These are phyloP conservation scores for Myxozyma monticola DNA, from an alignment of 805 yeast genomes.

Conservation along the genomic window DNA sequence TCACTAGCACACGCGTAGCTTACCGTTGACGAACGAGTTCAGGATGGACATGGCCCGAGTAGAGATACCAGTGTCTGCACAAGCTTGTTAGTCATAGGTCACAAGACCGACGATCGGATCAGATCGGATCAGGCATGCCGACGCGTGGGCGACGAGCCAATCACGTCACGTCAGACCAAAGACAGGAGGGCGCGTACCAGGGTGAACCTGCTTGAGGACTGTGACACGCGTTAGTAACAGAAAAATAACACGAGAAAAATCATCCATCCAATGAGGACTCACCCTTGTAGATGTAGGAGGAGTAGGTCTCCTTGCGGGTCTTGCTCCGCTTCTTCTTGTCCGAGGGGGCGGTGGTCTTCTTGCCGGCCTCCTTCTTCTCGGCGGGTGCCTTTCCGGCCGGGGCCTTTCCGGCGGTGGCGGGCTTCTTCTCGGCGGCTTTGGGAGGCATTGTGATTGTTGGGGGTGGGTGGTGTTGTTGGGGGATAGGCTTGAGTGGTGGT, in stretches of 20 bases:
- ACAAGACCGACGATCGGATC: background rate
- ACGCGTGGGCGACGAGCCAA: no score
- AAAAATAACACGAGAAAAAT: constrained; percentile 2
- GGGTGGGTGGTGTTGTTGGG: background rate
- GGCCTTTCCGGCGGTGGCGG: constrained; percentile 49
- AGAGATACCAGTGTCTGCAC: constrained; percentile 85
- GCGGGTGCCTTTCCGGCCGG: constrained; percentile 97
- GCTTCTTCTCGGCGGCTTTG: constrained; percentile 62
- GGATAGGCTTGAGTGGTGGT: background rate
- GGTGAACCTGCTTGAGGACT: constrained; percentile 97
- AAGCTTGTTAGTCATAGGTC: background rate
- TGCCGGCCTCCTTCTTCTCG: constrained; percentile 86
- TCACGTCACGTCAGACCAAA: constrained; percentile 2
- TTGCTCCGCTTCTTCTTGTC: constrained; percentile 89
- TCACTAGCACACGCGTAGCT: background rate
- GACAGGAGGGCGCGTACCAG: constrained; percentile 47
- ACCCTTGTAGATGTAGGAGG: constrained; percentile 91
- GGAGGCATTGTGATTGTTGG: constrained; percentile 42
- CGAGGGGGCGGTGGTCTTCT: constrained; percentile 78
- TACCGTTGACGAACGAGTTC: constrained; percentile 93
- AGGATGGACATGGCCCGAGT: constrained; percentile 98
- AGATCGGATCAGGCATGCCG: background rate
- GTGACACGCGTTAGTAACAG: constrained; percentile 15
- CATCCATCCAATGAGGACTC: constrained; percentile 2
- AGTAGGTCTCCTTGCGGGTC: constrained; percentile 97